Evolutionary conservation across 2,329 filamentous ascomycete genomes (phyloP), one percentile per base, ranked within the genome.

Genomic region (Claviceps africana): DNA sequence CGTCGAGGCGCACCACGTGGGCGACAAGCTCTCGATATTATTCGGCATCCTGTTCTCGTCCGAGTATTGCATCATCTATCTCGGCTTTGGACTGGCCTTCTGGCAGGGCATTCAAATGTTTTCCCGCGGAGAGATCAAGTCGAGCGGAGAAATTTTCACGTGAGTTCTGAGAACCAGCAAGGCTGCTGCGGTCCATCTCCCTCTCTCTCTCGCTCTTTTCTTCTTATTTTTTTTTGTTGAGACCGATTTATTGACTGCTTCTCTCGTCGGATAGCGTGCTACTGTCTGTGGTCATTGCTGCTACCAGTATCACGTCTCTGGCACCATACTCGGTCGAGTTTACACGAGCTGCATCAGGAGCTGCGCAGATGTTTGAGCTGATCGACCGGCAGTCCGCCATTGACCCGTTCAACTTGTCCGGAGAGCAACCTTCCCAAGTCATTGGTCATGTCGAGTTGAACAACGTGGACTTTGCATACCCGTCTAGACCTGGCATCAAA

Each of bases 391-490:
- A 47, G 25, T 47, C 44, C 13, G n/a, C 28, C 44, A 47, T 47
- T 33, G 44, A 47, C n/a, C 65, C 69, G 2, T 63, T 70, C 37
- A 58, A 63, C 22, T 55, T 57, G 9, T 55, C 44, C 31, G 44
- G 44, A 47, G 44, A 47, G n/a, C 44, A 17, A 19, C 44, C 44
- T 11, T 47, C 60, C 6, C 56, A 63, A 17, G 63, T 63, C 1
- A 28, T 58, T 2, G 68, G 68, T 4, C 53, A 61, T 3, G 61
- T 76, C 3, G 61, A 69, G 17, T 55, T 76, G 11, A 61, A 69
- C 8, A 64, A 68, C 19, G 57, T 76, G n/a, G 64, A 59, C 1
- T 73, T 75, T 53, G 60, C 66, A 1, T 76, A 77, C 55, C 73
- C 73, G 0, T 68, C 66, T 1, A 61, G 74, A 0, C 71, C 72